Evolutionary conservation across 2,329 filamentous ascomycete species (phyloP).

Genomic region (Thelonectria discophora): DNA sequence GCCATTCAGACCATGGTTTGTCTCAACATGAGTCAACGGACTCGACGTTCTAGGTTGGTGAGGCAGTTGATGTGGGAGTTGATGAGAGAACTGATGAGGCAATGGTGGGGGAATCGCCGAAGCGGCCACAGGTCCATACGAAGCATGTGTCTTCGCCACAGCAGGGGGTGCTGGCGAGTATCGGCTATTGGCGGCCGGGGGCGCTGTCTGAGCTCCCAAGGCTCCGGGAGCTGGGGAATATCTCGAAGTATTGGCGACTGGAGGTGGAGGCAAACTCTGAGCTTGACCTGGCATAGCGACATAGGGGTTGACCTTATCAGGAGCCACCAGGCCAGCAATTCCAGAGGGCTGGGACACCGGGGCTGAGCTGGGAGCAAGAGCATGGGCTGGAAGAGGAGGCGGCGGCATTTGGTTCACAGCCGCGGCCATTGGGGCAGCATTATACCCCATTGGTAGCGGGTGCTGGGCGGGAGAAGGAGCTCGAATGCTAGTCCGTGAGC

Average conservation of each 20-base stretch:
- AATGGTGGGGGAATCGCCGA: conserved; percentile 54
- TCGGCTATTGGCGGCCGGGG: conserved; percentile 56
- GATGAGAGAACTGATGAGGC: no score
- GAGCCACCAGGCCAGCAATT: conserved; percentile 59
- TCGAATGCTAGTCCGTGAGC: conserved; percentile 61
- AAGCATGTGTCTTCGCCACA: conserved; percentile 52
- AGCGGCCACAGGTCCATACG: conserved; percentile 49
- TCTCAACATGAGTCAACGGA: conserved; percentile 71
- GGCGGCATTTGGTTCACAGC: conserved; percentile 35
- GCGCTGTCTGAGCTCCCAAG: conserved; percentile 35
- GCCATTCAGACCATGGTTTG: conserved; percentile 49
- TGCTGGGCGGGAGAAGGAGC: conserved; percentile 54
- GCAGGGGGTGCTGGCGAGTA: conserved; percentile 62
- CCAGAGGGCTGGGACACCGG: conserved; percentile 34
- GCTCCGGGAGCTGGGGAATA: conserved; percentile 69
- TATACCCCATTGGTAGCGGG: conserved; percentile 39
- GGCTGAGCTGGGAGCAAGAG: conserved; percentile 25
- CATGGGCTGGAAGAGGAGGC: conserved; percentile 24
- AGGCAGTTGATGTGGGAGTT: conserved; percentile 64
- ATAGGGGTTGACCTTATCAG: conserved; percentile 63
- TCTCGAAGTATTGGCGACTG: conserved; percentile 52
- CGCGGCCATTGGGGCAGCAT: conserved; percentile 37
- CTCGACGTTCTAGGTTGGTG: conserved; percentile 73
- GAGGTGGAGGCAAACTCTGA: conserved; percentile 45
- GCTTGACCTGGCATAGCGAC: conserved; percentile 54